phyloP scores from a whole-genome alignment of 2,329 filamentous ascomycete species.

The Clarireedia homoeocarpa region DNA sequence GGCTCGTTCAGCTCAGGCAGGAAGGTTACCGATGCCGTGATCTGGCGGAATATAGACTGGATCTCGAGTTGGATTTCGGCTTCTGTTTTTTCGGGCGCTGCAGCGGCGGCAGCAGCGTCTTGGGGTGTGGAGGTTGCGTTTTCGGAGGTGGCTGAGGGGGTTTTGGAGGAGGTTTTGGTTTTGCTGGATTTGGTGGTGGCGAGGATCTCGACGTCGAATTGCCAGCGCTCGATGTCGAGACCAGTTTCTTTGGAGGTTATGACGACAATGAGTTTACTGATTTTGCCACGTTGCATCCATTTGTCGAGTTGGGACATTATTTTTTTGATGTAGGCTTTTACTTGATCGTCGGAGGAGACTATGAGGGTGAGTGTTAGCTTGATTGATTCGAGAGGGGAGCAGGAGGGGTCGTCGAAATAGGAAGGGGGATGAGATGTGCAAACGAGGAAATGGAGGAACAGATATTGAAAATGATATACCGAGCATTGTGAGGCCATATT shows the following conservation, averaged over 20 bases:
- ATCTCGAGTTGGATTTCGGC: conserved; percentile 93
- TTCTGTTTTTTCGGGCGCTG: conserved; percentile 67
- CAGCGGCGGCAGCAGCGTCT: conserved; percentile 19
- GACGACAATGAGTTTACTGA: conserved; percentile 93
- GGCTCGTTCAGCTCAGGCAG: conserved; percentile 87
- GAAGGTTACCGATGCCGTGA: conserved; percentile 96
- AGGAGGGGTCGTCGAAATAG: neutral
- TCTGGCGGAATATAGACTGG: conserved; percentile 93
- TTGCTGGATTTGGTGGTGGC: conserved; percentile 36
- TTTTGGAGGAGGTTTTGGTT: conserved; percentile 30
- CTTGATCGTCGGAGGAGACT: conserved; percentile 94
- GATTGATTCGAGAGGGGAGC: neutral
- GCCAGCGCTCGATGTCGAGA: conserved; percentile 93
- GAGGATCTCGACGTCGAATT: conserved; percentile 67
- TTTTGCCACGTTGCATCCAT: conserved; percentile 97
- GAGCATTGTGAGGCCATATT: conserved; percentile 80
- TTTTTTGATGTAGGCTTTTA: conserved; percentile 98
- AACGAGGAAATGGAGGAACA: too few relatives aligned
- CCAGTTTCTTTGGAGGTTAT: conserved; percentile 96
- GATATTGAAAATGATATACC: neutral
- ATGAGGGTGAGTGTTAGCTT: neutral
- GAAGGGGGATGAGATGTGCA: neutral
- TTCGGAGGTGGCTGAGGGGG: conserved; percentile 35
- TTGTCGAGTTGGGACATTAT: conserved; percentile 97
- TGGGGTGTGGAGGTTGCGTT: conserved; percentile 18